A percentile compares a stretch with the other conserved stretches of the same genome.
Evolutionary conservation across 345 rosid species (phyloP).

Genomic region (Syzygium grande): DNA sequence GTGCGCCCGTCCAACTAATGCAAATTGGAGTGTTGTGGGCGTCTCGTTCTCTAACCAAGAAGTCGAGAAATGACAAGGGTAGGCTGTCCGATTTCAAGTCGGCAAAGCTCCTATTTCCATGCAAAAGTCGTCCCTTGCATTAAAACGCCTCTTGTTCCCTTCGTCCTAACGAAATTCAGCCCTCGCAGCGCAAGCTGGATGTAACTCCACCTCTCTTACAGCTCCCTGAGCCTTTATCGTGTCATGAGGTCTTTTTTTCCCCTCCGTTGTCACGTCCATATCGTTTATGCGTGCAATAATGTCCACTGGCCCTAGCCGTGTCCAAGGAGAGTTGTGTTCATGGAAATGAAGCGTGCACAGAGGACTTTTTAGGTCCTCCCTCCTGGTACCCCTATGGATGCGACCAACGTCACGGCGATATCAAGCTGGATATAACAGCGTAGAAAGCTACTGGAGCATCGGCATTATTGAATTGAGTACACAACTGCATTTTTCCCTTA

Average conservation of each 20-base stretch:
- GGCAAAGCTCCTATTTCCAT: background rate
- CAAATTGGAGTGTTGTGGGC: background rate
- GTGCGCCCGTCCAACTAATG: background rate
- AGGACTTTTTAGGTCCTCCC: background rate
- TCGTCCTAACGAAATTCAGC: background rate
- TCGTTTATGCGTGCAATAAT: background rate
- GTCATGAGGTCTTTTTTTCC: too few species aligned
- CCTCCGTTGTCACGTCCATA: background rate
- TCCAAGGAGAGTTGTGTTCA: background rate
- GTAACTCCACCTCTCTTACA: background rate
- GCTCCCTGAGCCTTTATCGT: background rate
- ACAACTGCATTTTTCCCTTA: background rate
- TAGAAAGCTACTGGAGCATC: too few species aligned
- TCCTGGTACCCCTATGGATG: background rate
- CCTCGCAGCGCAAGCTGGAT: background rate
- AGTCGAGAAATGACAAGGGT: too few species aligned
- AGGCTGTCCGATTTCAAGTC: background rate
- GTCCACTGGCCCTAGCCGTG: background rate
- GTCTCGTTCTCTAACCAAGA: background rate
- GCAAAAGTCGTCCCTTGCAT: background rate
- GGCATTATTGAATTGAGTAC: background rate
- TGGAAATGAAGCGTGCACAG: background rate
- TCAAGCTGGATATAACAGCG: background rate
- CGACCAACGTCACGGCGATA: background rate
- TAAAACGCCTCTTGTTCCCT: background rate